A percentile compares a stretch with the other conserved stretches of the same genome.
Conservation (phyloP, 352 stramenopile genomes). For the Globisporangium takayamanum region DNA sequence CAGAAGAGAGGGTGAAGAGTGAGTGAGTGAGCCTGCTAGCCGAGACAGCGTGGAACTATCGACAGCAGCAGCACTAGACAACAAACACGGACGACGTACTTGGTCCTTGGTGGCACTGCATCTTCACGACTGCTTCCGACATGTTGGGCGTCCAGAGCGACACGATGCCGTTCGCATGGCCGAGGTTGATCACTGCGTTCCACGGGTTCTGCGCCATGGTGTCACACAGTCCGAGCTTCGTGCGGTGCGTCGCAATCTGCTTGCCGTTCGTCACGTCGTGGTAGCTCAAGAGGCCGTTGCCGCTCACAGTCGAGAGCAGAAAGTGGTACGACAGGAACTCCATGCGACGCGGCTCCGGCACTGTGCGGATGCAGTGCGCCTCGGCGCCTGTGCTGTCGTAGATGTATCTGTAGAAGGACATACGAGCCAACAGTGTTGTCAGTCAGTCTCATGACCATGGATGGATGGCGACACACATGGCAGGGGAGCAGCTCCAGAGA, state of each 20-base stretch:
- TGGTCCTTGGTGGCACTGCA: constrained; percentile 95
- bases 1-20: constrained; percentile 9
- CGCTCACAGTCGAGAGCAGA: constrained; percentile 93
- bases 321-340: constrained; percentile 99
- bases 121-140: constrained; percentile 92
- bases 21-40: not conserved
- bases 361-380: constrained; percentile 93
- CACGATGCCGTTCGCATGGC: constrained; percentile 97
- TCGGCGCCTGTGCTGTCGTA: constrained; percentile 97
- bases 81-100: constrained; percentile 49
- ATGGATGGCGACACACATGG: not conserved
- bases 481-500: not conserved
- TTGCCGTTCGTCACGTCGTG: constrained; percentile 95
- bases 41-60: constrained; percentile 1
- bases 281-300: constrained; percentile 89
- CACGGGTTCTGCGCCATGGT: constrained; percentile 94
- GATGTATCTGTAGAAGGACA: constrained; percentile 64
- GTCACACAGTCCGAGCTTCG: constrained; percentile 89
- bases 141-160: constrained; percentile 97
- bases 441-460: no score
- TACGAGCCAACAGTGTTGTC: no score
- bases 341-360: constrained; percentile 89
- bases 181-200: constrained; percentile 96
- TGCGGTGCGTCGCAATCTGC: constrained; percentile 89
- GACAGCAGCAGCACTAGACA: not conserved